These are phyloP conservation scores for Physocladia obscura DNA, from an alignment of 192 early-diverging fungal genomes.

Conservation along the genomic window DNA sequence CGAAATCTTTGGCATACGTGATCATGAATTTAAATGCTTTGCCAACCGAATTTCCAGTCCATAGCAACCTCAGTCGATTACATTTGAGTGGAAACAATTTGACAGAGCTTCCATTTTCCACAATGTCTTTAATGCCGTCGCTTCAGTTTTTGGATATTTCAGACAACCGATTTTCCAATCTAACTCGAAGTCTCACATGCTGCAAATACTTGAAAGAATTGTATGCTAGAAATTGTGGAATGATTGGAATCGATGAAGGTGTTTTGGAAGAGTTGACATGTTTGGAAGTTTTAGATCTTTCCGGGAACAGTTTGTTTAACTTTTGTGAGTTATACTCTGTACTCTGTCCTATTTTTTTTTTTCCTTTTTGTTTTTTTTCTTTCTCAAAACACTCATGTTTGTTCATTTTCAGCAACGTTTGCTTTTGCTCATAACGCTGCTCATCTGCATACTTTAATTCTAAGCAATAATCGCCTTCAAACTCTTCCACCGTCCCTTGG, in stretches of 20 bases:
- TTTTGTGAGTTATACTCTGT: conserved; percentile 35
- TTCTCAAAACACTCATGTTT: conserved; percentile 4
- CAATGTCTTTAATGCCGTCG: conserved; percentile 15
- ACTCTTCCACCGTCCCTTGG: conserved; percentile 49
- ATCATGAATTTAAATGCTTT: conserved; percentile 9
- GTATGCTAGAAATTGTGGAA: conserved; percentile 27
- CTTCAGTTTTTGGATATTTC: conserved; percentile 40
- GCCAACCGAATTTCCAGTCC: neutral
- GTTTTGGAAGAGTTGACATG: conserved; percentile 27
- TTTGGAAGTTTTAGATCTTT: conserved; percentile 46
- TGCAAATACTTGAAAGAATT: conserved; percentile 39
- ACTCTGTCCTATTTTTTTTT: neutral
- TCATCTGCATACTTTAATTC: conserved; percentile 31
- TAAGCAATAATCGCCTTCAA: conserved; percentile 35
- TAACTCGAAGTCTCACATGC: conserved; percentile 30
- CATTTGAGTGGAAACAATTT: conserved; percentile 37
- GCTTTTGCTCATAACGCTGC: conserved; percentile 16
- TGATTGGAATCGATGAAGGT: conserved; percentile 31
- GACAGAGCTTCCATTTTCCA: conserved; percentile 17
- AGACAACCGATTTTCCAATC: conserved; percentile 29
- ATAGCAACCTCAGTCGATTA: conserved; percentile 28
- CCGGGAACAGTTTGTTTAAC: conserved; percentile 21
- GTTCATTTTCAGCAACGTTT: conserved; percentile 4
- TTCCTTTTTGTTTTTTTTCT: conserved; percentile 16
- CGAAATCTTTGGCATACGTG: conserved; percentile 1